Conservation (phyloP, 2,329 filamentous ascomycete species). For the Onygenales sp. region DNA sequence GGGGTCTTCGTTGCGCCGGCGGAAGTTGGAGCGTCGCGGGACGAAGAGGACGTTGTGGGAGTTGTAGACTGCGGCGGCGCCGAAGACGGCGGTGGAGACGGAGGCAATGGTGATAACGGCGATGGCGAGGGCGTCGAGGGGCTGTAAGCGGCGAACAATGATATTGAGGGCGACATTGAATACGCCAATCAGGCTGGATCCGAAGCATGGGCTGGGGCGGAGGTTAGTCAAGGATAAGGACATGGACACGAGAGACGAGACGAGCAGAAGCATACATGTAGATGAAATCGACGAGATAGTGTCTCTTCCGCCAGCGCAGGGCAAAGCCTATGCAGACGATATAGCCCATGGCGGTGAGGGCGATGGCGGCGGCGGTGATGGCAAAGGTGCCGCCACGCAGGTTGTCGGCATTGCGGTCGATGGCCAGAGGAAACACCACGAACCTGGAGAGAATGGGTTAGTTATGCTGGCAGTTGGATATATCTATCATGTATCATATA, state of each 20-base stretch:
- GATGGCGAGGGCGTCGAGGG: conserved; percentile 18
- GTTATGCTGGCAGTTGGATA: neutral
- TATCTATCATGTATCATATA: neutral
- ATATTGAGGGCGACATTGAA: conserved; percentile 27
- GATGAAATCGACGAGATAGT: conserved; percentile 20
- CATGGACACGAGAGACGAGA: neutral
- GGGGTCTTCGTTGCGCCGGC: conserved; percentile 4
- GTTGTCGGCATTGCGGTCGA: conserved; percentile 13
- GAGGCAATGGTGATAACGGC: conserved; percentile 19
- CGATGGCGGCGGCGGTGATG: conserved; percentile 17
- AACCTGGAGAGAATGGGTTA: conserved; percentile 14
- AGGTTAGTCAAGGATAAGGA: neutral
- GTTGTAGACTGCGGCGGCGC: conserved; percentile 17
- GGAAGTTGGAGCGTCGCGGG: conserved; percentile 2
- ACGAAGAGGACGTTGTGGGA: conserved; percentile 13
- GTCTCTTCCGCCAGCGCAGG: conserved; percentile 13
- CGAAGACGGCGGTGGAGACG: conserved; percentile 20
- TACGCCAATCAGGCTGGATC: conserved; percentile 21
- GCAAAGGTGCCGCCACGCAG: conserved; percentile 16
- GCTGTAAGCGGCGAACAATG: conserved; percentile 18
- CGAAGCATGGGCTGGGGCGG: conserved; percentile 13
- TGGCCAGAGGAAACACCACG: conserved; percentile 21
- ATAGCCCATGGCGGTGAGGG: conserved; percentile 20
- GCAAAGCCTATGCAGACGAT: conserved; percentile 16
- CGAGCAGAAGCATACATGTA: conserved; percentile 20